Evolutionary conservation across 164 flowering plant species (phyloP), one percentile per base, ranked within the genome.

Genomic region (Magnolia sinica): DNA sequence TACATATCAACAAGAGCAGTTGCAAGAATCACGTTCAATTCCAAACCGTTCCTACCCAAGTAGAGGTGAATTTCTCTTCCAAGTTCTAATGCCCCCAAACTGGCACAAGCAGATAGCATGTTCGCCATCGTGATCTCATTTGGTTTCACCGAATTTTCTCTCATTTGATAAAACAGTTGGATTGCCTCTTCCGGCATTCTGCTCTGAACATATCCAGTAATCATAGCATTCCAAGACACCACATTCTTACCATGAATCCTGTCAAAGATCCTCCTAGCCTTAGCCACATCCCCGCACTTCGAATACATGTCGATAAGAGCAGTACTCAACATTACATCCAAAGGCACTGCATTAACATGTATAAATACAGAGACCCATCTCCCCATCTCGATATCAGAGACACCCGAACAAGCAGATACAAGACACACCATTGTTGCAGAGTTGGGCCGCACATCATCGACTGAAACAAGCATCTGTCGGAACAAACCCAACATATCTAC

Each of bases 201-300:
- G 45, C 77, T 52, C 59, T 81, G 82, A 59, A 81, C 82, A 76
- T 71, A 85, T 27, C 85, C 85, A 37, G 83, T 77, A 74, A 86
- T 82, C 82, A 87, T 76, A 27, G 80, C 82, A 71, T 81, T 82
- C 89, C 89, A 87, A 49, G 83, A 81, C 1, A 79, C 86, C 74
- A 85, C 75, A 67, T 58, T 81, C 76, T 63, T 85, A 55, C 23
- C n/a, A 20, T 80, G 78, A 23, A 75, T 76, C 67, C 45, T 64
- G 72, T 82, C 80, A 77, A 85, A 85, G 49, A 77, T 59, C 71
- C 72, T 77, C 70, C 63, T 65, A 1, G 85, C 87, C 64, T 77
- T 80, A 23, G 64, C 79, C 77, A 85, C 71, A 74, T 81, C 73
- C 24, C 85, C 82, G 24, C 85, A 77, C 77, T 77, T 82, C 8